Evolutionary conservation across 805 yeast species (phyloP).

Genomic region (Yamadazyma sp.): DNA sequence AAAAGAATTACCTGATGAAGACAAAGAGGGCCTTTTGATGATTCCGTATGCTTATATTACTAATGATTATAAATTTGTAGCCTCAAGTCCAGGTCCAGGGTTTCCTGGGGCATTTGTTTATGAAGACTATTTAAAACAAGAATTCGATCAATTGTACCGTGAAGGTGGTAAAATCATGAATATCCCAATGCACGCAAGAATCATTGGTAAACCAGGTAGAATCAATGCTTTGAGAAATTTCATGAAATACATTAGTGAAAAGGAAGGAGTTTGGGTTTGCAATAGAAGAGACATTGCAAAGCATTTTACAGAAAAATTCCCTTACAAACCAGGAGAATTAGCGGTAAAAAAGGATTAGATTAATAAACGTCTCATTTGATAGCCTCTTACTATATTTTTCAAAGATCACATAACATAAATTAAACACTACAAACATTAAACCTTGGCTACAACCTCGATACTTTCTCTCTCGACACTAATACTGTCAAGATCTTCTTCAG

Average conservation of each 20-base stretch:
- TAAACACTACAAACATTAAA: too few relatives aligned
- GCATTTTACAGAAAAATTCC: slow-evolving; percentile 18
- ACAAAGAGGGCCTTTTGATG: slow-evolving; percentile 22
- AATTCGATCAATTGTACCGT: slow-evolving; percentile 23
- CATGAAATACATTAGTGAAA: slow-evolving; percentile 28
- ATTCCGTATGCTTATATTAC: slow-evolving; percentile 27
- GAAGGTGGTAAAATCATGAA: slow-evolving; percentile 38
- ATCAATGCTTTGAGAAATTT: slow-evolving; percentile 31
- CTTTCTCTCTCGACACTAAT: neutral
- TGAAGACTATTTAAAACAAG: slow-evolving; percentile 12
- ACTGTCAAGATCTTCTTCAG: too few relatives aligned
- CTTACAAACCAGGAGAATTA: slow-evolving; percentile 14
- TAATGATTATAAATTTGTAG: slow-evolving; percentile 23
- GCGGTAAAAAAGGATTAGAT: too few relatives aligned
- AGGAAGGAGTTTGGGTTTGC: slow-evolving; percentile 35
- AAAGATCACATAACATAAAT: too few relatives aligned
- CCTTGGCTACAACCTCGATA: neutral
- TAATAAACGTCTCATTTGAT: too few relatives aligned
- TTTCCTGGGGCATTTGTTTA: slow-evolving; percentile 12
- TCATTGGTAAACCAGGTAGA: slow-evolving; percentile 35
- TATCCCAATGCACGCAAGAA: slow-evolving; percentile 32
- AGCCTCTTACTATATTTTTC: too few relatives aligned
- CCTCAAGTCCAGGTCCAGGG: slow-evolving; percentile 7
- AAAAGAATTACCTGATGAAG: slow-evolving; percentile 13
- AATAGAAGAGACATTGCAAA: slow-evolving; percentile 35